Evolutionary conservation across 2,329 filamentous ascomycete species (phyloP).

Genomic region (Helicocarpus griseus): DNA sequence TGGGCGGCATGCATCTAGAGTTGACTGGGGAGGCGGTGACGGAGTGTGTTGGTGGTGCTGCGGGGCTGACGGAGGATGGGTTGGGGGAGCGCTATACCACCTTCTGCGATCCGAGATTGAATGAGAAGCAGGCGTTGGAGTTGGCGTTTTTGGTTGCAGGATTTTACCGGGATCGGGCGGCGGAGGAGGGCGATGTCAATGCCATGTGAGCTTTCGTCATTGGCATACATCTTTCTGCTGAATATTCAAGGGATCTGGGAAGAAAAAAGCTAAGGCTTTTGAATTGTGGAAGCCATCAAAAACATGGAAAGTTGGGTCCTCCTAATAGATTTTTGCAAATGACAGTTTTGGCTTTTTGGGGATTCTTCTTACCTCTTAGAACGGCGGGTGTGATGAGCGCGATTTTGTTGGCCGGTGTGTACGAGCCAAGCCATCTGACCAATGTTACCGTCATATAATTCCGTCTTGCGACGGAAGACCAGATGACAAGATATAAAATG

Average conservation of each 20-base stretch:
- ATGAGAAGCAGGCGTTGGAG: constrained; percentile 96
- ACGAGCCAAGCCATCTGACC: too few species aligned
- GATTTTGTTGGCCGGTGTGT: too few species aligned
- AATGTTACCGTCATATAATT: too few species aligned
- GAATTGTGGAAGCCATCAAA: too few species aligned
- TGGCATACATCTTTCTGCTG: too few species aligned
- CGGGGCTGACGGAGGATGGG: constrained; percentile 78
- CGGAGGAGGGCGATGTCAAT: constrained; percentile 13
- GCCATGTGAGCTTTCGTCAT: constrained; percentile 9
- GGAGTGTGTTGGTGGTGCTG: constrained; percentile 86
- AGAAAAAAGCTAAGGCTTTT: background rate
- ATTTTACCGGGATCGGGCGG: constrained; percentile 51
- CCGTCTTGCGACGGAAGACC: too few species aligned
- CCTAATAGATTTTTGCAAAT: too few species aligned
- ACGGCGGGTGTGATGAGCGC: too few species aligned
- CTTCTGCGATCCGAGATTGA: constrained; percentile 89
- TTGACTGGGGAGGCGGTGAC: constrained; percentile 93
- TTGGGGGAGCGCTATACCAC: constrained; percentile 85
- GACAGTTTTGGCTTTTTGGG: too few species aligned
- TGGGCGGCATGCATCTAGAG: constrained; percentile 91
- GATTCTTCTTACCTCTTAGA: too few species aligned
- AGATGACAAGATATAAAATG: background rate
- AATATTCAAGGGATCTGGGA: background rate
- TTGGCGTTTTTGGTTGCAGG: constrained; percentile 88
- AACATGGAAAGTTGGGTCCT: too few species aligned